Percentiles rank a stretch among this genome's conserved stretches.
phyloP scores from a whole-genome alignment of 805 yeast genomes.

The Ogataea parapolymorpha region DNA sequence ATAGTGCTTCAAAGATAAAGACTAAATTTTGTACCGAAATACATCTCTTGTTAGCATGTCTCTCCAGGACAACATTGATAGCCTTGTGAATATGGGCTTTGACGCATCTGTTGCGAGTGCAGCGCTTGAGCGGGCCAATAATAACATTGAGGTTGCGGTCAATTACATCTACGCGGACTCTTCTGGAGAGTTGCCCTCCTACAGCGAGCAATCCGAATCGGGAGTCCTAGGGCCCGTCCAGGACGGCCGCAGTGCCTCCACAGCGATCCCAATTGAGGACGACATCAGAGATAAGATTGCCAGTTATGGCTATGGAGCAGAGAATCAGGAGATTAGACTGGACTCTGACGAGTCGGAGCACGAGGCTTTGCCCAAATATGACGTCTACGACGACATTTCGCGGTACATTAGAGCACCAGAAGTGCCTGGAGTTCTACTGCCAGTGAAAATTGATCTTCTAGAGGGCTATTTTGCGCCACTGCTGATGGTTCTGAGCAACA shows the following conservation, averaged over 20 bases:
- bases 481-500: constrained; percentile 37
- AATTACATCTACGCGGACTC: constrained; percentile 33
- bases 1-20: not conserved
- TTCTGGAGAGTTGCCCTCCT: constrained; percentile 14
- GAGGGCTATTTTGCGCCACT: constrained; percentile 43
- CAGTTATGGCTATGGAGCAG: constrained; percentile 17
- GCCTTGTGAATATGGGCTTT: constrained; percentile 29
- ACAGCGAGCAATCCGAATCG: constrained; percentile 9
- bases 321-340: constrained; percentile 3
- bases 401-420: constrained; percentile 22
- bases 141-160: constrained; percentile 35
- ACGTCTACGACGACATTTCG: constrained; percentile 33
- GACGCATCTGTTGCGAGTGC: constrained; percentile 24
- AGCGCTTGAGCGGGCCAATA: constrained; percentile 35
- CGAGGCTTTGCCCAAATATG: constrained; percentile 13
- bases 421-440: constrained; percentile 35
- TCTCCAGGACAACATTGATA: constrained; percentile 21
- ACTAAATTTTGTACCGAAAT: not conserved
- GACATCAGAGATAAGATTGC: constrained; percentile 25
- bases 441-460: constrained; percentile 29
- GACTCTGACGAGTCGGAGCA: constrained; percentile 5
- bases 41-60: constrained; percentile 13
- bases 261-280: constrained; percentile 23
- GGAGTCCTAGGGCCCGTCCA: constrained; percentile 3
- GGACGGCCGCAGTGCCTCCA: constrained; percentile 16